These are phyloP conservation scores for Candida sp. DNA, from an alignment of 1,139 yeast genomes.

Conservation along the genomic window DNA sequence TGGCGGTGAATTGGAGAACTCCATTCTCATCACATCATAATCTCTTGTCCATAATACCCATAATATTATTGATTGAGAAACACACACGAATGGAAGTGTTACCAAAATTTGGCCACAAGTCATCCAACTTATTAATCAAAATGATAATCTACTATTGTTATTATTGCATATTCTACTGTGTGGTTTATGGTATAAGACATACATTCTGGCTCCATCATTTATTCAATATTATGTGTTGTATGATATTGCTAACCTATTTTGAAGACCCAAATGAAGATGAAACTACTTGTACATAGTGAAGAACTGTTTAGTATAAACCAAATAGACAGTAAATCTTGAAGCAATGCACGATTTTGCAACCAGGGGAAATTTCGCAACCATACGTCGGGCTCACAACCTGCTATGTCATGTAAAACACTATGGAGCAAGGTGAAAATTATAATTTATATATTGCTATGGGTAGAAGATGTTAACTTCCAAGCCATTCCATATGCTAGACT, in stretches of 20 bases:
- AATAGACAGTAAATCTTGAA: too few relatives aligned
- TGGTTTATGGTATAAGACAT: slow-evolving; percentile 66
- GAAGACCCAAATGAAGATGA: slow-evolving; percentile 1
- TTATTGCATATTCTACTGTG: slow-evolving; percentile 51
- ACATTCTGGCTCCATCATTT: slow-evolving; percentile 70
- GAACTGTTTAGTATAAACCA: neutral
- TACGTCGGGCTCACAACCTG: neutral
- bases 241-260: slow-evolving; percentile 16
- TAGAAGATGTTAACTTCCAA: neutral
- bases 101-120: slow-evolving; percentile 7
- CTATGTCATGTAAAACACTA: neutral
- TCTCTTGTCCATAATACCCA: slow-evolving; percentile 62
- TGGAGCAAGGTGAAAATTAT: neutral
- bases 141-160: slow-evolving; percentile 22
- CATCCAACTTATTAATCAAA: slow-evolving; percentile 13
- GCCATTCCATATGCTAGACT: neutral
- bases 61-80: slow-evolving; percentile 47
- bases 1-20: slow-evolving; percentile 67
- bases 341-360: neutral
- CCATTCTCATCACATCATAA: slow-evolving; percentile 80
- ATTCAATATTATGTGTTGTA: slow-evolving; percentile 52
- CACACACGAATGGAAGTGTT: slow-evolving; percentile 23
- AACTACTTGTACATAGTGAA: neutral
- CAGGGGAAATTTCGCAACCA: neutral
- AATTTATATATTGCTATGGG: neutral